Evolutionary conservation across 1,284 basidiomycete species (phyloP), one percentile per base, ranked within the genome.

Genomic region (Cryptococcus neoformans): DNA sequence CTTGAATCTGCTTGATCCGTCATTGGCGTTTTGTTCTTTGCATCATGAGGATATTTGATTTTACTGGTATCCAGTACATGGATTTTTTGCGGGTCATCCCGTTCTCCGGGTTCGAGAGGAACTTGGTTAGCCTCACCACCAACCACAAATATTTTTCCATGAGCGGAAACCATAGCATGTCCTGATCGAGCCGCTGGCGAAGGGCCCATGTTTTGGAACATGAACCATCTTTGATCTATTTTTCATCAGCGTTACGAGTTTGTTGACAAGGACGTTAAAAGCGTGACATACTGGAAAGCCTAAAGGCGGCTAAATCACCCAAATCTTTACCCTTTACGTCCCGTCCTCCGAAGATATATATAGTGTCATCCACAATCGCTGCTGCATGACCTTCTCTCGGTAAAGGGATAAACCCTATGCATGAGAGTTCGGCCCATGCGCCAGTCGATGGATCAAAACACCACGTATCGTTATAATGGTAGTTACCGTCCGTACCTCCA

Each of bases 381-480:
- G 94, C 93, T 1, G 96, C 90, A 70, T 99, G 97, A 0, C 96
- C 96, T 76, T 99, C 97, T 50, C 96, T 82, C 1, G 96, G 92
- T 7, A 91, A 89, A 14, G 96, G 96, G 58, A 98, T 97, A 77
- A 91, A 99, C 1, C 96, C 96, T 56, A 98, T 98, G 78, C 96
- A 99, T 44, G 89, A 87, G 55, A 99, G 81, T 75, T 99, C 96
- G 11, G 88, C 83, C 96, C 96, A 99, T 49, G 79, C 83, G 57
- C 84, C 83, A 0, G 91, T 89, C 37, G 82, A 82, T 48, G 93
- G 82, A 75, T 97, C 93, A 76, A 92, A 98, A 34, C 87, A 84
- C 96, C 96, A 99, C 5, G 95, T 99, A 73, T 99, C 96, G 77
- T 99, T 99, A 80, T 99, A 99, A 77, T 99, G 96, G 78, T 92